A percentile compares a stretch with the other conserved stretches of the same genome.
Conservation (phyloP, 441 rosid genomes). For the Populus hybrid region DNA sequence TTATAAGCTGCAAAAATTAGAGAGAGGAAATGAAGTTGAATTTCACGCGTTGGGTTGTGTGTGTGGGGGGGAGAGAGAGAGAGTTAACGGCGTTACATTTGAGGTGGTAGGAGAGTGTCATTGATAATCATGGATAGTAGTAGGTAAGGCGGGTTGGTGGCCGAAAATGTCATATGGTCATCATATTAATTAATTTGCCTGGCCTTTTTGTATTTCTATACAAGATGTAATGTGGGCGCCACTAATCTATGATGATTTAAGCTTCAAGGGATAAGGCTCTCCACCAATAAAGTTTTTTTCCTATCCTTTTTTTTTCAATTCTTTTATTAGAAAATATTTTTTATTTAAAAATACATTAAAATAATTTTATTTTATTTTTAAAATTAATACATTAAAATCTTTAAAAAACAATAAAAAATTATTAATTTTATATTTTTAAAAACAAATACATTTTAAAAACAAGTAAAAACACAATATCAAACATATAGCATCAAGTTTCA, state of each 20-base stretch:
- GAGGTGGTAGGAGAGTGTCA: conserved; percentile 3
- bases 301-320: background rate
- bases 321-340: background rate
- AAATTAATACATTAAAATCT: too few relatives aligned
- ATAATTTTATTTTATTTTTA: too few relatives aligned
- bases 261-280: background rate
- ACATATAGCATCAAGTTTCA: too few relatives aligned
- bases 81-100: conserved; percentile 12
- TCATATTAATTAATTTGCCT: too few relatives aligned
- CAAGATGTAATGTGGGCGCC: too few relatives aligned
- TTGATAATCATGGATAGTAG: background rate
- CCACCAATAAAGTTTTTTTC: background rate
- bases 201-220: too few relatives aligned
- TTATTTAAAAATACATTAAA: too few relatives aligned
- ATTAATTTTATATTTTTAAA: too few relatives aligned
- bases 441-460: too few relatives aligned
- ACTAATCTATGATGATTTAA: too few relatives aligned
- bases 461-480: too few relatives aligned
- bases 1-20: background rate
- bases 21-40: background rate
- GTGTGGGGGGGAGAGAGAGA: background rate
- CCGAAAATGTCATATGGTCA: background rate
- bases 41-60: background rate
- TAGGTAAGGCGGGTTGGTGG: conserved; percentile 5
- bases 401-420: too few relatives aligned